These are phyloP conservation scores for Clausena lansium DNA, from an alignment of 345 rosid genomes.

Conservation along the genomic window DNA sequence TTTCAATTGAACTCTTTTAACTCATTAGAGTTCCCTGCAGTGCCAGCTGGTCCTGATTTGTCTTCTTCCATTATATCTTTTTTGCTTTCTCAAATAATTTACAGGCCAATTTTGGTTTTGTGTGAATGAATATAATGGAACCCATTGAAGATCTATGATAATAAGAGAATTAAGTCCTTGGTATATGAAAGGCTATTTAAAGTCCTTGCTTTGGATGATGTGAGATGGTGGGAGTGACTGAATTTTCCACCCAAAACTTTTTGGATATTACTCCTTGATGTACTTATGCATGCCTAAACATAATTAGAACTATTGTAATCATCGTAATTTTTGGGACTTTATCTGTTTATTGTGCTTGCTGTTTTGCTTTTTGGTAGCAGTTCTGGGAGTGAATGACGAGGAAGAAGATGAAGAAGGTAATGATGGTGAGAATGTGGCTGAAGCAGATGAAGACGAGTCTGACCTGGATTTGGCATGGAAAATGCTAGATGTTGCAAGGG, in stretches of 20 bases:
- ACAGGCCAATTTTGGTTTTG: not conserved
- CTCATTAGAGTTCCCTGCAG: not conserved
- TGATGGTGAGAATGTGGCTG: constrained; percentile 64
- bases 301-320: not conserved
- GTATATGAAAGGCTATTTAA: not conserved
- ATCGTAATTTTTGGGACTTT: not conserved
- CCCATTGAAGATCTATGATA: not conserved
- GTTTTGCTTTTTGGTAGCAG: constrained; percentile 20
- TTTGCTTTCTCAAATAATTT: not conserved
- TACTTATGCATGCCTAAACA: not conserved
- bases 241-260: not conserved
- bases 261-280: not conserved
- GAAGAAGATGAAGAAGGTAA: constrained; percentile 50
- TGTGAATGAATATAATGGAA: not conserved
- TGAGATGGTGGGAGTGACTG: not conserved
- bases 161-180: not conserved
- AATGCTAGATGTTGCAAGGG: constrained; percentile 90
- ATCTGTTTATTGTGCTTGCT: not conserved
- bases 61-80: not conserved
- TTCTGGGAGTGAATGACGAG: constrained; percentile 42
- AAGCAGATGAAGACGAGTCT: constrained; percentile 86
- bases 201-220: not conserved
- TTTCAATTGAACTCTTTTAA: not conserved
- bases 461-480: constrained; percentile 97
- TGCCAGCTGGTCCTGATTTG: not conserved